Conservation (phyloP, 2,329 filamentous ascomycete species). For the Claviceps sp. region DNA sequence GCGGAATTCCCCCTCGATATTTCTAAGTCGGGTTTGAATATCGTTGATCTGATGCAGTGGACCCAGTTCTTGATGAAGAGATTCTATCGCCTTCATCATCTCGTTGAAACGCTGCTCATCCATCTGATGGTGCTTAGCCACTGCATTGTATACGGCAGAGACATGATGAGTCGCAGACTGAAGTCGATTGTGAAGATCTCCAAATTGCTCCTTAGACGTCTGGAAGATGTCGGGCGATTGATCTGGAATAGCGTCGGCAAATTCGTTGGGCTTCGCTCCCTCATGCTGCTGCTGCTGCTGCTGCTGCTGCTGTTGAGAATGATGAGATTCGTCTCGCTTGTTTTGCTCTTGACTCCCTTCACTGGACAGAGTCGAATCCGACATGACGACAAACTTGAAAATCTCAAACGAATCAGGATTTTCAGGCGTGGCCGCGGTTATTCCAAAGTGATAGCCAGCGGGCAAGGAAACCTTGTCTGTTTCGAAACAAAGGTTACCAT, state of each 20-base stretch:
- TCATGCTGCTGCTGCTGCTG: slow-evolving; percentile 21
- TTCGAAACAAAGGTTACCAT: slow-evolving; percentile 71
- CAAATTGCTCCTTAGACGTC: slow-evolving; percentile 52
- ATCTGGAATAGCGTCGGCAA: slow-evolving; percentile 29
- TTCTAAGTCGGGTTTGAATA: slow-evolving; percentile 32
- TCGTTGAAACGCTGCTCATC: slow-evolving; percentile 46
- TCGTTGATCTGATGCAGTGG: slow-evolving; percentile 30
- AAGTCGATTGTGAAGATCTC: slow-evolving; percentile 73
- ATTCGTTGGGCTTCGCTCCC: slow-evolving; percentile 10
- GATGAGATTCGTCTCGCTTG: too few relatives aligned
- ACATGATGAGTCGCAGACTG: slow-evolving; percentile 60
- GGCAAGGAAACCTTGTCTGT: slow-evolving; percentile 69
- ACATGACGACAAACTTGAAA: slow-evolving; percentile 70
- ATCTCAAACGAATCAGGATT: slow-evolving; percentile 90
- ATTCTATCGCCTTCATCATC: slow-evolving; percentile 31
- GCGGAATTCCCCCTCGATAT: slow-evolving; percentile 45
- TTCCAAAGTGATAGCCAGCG: slow-evolving; percentile 67
- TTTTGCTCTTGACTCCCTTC: slow-evolving; percentile 6
- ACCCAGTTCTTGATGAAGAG: slow-evolving; percentile 32
- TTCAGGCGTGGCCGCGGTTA: slow-evolving; percentile 80
- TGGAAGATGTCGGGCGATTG: slow-evolving; percentile 32
- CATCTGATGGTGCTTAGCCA: slow-evolving; percentile 35
- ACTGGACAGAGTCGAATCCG: slow-evolving; percentile 26
- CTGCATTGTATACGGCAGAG: slow-evolving; percentile 43
- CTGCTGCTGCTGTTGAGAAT: slow-evolving; percentile 15